A percentile compares a stretch with the other conserved stretches of the same genome.
phyloP scores from a whole-genome alignment of 305 asterid genomes.

The Ajuga reptans region DNA sequence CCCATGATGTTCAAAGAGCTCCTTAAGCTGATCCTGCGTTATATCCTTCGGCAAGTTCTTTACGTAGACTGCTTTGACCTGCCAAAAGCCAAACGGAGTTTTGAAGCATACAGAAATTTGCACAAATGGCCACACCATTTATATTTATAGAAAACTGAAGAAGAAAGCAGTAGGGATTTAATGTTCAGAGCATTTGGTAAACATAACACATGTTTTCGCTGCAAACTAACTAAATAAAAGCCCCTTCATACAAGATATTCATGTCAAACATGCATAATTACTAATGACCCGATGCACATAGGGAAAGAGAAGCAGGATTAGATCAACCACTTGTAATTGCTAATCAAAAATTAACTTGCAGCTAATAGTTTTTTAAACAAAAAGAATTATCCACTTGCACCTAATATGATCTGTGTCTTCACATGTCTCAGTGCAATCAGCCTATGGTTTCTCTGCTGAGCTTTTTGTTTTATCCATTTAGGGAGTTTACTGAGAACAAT shows the following conservation, averaged over 20 bases:
- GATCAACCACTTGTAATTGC: neutral
- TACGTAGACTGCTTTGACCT: slow-evolving; percentile 89
- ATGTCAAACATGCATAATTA: neutral
- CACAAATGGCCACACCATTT: neutral
- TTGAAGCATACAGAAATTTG: neutral
- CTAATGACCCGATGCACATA: neutral
- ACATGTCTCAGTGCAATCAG: neutral
- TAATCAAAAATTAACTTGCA: neutral
- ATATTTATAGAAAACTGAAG: neutral
- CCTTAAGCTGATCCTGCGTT: slow-evolving; percentile 72
- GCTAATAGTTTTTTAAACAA: neutral
- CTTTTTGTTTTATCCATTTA: neutral
- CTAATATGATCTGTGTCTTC: neutral
- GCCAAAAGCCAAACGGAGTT: slow-evolving; percentile 11
- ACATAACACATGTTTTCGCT: neutral
- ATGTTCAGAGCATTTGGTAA: neutral
- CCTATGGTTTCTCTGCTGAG: neutral
- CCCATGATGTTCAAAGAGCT: slow-evolving; percentile 72
- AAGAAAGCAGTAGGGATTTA: neutral
- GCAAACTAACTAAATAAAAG: neutral
- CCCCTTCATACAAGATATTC: neutral
- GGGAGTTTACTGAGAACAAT: neutral
- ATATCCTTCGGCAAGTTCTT: slow-evolving; percentile 77
- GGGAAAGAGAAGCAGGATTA: neutral
- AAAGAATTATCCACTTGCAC: neutral